Evolutionary conservation across 2,329 filamentous ascomycete species (phyloP).

Genomic region (Microcyclosporella mali): DNA sequence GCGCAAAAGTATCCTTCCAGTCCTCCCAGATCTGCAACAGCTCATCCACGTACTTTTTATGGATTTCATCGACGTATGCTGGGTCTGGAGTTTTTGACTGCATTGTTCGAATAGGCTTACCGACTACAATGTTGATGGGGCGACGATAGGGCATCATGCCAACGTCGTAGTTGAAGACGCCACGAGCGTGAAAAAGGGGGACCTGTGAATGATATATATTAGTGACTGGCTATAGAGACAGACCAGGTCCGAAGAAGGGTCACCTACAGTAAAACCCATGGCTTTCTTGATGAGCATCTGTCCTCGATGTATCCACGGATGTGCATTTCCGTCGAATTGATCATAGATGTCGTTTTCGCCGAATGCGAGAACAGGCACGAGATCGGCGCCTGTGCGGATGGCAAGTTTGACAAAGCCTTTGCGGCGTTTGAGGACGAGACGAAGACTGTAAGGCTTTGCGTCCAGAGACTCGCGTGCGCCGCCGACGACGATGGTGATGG

Average conservation of each 20-base stretch:
- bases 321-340: slow-evolving; percentile 68
- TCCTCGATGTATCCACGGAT: slow-evolving; percentile 71
- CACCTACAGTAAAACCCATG: slow-evolving; percentile 86
- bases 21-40: slow-evolving; percentile 66
- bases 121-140: slow-evolving; percentile 83
- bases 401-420: slow-evolving; percentile 95
- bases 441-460: slow-evolving; percentile 69
- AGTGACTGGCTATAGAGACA: no score
- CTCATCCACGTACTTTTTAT: slow-evolving; percentile 71
- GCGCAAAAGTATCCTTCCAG: slow-evolving; percentile 71
- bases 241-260: not conserved
- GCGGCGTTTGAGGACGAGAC: slow-evolving; percentile 72
- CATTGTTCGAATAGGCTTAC: slow-evolving; percentile 67
- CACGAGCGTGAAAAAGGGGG: slow-evolving; percentile 79
- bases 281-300: slow-evolving; percentile 80
- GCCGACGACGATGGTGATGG: slow-evolving; percentile 91
- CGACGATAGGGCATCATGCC: slow-evolving; percentile 90
- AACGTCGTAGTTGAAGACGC: slow-evolving; percentile 96
- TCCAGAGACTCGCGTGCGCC: slow-evolving; percentile 89
- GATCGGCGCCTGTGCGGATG: slow-evolving; percentile 81
- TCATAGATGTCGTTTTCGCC: slow-evolving; percentile 97
- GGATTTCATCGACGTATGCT: slow-evolving; percentile 72
- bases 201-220: slow-evolving; percentile 48
- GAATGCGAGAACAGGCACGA: slow-evolving; percentile 87
- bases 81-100: slow-evolving; percentile 60